phyloP scores from a whole-genome alignment of 768 basidiomycete species.

The Pisolithus albus region DNA sequence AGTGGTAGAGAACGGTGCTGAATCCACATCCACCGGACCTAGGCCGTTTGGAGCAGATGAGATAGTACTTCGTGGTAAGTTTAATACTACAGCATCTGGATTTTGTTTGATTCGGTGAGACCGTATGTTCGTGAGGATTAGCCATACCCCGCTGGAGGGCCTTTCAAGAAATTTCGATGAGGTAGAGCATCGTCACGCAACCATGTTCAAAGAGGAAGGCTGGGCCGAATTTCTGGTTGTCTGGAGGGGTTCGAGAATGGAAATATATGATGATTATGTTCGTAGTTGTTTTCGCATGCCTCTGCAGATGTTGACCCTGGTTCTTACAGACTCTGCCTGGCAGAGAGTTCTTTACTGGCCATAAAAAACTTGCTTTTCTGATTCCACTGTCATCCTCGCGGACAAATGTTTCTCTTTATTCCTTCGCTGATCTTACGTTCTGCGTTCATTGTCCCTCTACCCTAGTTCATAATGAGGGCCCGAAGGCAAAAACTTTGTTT shows the following conservation, averaged over 20 bases:
- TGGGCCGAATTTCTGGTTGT: constrained; percentile 83
- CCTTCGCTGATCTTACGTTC: constrained; percentile 80
- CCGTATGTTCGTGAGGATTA: constrained; percentile 80
- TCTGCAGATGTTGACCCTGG: constrained; percentile 5
- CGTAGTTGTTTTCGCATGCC: constrained; percentile 19
- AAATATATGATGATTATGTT: constrained; percentile 84
- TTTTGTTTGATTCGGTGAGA: constrained; percentile 35
- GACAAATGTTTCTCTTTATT: constrained; percentile 79
- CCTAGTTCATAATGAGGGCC: constrained; percentile 30
- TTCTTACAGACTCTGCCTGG: constrained; percentile 49
- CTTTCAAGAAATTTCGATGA: constrained; percentile 58
- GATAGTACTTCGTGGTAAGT: constrained; percentile 68
- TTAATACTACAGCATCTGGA: neutral
- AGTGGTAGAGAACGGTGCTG: constrained; percentile 58
- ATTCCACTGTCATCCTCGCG: constrained; percentile 60
- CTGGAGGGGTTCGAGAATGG: constrained; percentile 71
- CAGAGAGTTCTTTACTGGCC: constrained; percentile 59
- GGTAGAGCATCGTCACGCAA: constrained; percentile 53
- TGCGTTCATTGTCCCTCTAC: constrained; percentile 64
- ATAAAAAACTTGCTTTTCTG: constrained; percentile 73
- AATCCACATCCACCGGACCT: constrained; percentile 36
- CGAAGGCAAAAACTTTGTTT: constrained; percentile 43
- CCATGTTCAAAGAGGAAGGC: constrained; percentile 53
- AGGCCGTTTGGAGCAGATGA: constrained; percentile 37
- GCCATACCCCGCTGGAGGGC: constrained; percentile 50